phyloP scores from a whole-genome alignment of 2,329 filamentous ascomycete species.

The Macrophomina tecta region DNA sequence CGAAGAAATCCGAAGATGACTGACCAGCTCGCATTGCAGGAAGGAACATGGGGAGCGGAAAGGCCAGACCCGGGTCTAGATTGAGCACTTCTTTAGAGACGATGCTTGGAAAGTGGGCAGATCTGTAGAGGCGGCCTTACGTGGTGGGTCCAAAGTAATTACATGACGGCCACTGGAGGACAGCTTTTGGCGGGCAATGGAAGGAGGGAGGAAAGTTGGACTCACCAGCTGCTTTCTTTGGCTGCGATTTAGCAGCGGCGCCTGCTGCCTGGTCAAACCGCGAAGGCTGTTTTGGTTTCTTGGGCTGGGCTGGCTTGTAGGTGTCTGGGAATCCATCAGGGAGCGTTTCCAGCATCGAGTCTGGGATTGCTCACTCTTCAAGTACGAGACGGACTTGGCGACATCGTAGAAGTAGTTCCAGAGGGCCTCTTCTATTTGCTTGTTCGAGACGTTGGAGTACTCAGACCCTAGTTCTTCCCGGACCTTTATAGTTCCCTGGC shows the following conservation, averaged over 20 bases:
- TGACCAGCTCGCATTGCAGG: constrained; percentile 36
- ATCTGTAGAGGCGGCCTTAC: constrained; percentile 23
- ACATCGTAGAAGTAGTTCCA: constrained; percentile 98
- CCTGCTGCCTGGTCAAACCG: constrained; percentile 54
- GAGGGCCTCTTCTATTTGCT: constrained; percentile 84
- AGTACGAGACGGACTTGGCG: constrained; percentile 80
- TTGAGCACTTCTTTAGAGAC: constrained; percentile 3
- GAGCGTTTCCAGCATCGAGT: not conserved
- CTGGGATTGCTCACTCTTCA: constrained; percentile 63
- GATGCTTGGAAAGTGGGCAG: constrained; percentile 1
- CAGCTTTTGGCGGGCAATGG: constrained; percentile 25
- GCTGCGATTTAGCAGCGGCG: constrained; percentile 46
- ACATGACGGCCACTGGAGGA: constrained; percentile 32
- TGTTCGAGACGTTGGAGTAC: constrained; percentile 55
- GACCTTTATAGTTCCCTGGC: constrained; percentile 70
- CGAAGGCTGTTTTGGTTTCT: constrained; percentile 50
- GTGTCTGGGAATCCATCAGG: constrained; percentile 33
- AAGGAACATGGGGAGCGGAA: constrained; percentile 26
- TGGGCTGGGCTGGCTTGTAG: constrained; percentile 38
- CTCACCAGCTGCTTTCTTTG: constrained; percentile 55
- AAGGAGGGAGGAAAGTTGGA: constrained; percentile 32
- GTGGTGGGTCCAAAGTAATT: constrained; percentile 19
- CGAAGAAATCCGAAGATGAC: constrained; percentile 69
- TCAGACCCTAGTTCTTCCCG: constrained; percentile 64
- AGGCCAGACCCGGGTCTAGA: constrained; percentile 20